These are phyloP conservation scores for Pseudocercospora pini-densiflorae DNA, from an alignment of 2,329 filamentous ascomycete genomes.

Conservation along the genomic window DNA sequence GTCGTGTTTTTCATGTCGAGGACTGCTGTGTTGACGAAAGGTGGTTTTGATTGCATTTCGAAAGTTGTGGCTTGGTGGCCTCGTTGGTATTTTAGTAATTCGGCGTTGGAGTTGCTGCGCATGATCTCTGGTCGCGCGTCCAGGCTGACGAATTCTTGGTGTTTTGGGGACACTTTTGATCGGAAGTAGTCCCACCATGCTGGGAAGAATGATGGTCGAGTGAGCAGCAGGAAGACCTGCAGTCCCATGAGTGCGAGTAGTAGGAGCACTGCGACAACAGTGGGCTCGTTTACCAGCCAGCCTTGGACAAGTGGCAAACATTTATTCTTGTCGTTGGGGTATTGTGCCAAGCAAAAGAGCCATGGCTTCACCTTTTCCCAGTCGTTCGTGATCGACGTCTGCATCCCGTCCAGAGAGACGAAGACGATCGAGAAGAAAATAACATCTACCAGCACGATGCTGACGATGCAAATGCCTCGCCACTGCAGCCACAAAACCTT, in stretches of 20 bases:
- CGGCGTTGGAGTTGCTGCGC: constrained; percentile 31
- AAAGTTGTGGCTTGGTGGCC: constrained; percentile 39
- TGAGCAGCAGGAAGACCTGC: constrained; percentile 81
- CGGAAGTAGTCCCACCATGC: constrained; percentile 76
- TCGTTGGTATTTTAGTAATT: constrained; percentile 30
- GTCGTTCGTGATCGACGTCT: constrained; percentile 61
- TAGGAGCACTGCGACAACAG: constrained; percentile 79
- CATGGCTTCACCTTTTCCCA: constrained; percentile 65
- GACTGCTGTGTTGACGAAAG: constrained; percentile 18
- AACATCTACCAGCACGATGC: constrained; percentile 88
- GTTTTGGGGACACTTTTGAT: constrained; percentile 51
- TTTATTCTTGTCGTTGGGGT: constrained; percentile 63
- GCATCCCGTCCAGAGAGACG: constrained; percentile 79
- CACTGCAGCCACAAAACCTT: constrained; percentile 91
- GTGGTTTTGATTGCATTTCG: constrained; percentile 39
- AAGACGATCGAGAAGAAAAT: constrained; percentile 94
- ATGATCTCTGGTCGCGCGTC: constrained; percentile 61
- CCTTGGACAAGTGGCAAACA: constrained; percentile 66
- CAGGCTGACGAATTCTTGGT: constrained; percentile 85
- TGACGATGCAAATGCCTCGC: constrained; percentile 87
- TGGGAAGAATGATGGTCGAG: constrained; percentile 79
- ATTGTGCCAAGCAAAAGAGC: constrained; percentile 70
- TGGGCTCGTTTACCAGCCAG: constrained; percentile 74
- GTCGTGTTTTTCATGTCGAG: constrained; percentile 25
- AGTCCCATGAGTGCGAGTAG: constrained; percentile 81